Evolutionary conservation across 2,329 filamentous ascomycete genomes (phyloP).

Genomic region (Aphanoascus verrucosus): DNA sequence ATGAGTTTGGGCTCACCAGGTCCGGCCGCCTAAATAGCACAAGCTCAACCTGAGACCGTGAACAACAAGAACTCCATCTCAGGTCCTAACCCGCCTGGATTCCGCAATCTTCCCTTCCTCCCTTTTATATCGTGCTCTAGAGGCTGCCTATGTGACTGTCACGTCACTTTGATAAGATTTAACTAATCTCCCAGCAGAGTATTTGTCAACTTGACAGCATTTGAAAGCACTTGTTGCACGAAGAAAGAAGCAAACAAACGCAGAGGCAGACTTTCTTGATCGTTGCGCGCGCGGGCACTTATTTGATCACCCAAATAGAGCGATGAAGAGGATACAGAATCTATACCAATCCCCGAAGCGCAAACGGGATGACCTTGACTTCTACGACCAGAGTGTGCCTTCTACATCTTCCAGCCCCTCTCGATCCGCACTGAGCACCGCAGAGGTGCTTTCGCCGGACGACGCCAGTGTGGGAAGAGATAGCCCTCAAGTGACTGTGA

Average conservation of each 20-base stretch:
- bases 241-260: background rate
- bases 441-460: slow-evolving; percentile 23
- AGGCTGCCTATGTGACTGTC: no score
- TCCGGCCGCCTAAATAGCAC: no score
- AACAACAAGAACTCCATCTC: no score
- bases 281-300: background rate
- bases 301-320: background rate
- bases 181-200: no score
- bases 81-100: no score
- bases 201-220: background rate
- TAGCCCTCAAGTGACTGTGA: slow-evolving; percentile 31
- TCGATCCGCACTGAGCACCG: slow-evolving; percentile 23
- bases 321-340: background rate
- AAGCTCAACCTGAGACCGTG: no score
- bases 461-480: slow-evolving; percentile 20
- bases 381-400: slow-evolving; percentile 23
- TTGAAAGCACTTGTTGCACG: no score
- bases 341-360: slow-evolving; percentile 26
- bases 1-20: no score
- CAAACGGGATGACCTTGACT: slow-evolving; percentile 27
- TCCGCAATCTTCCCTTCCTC: no score
- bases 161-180: no score
- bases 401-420: slow-evolving; percentile 26
- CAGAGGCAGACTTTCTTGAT: background rate
- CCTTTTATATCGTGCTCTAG: no score